A percentile compares a stretch with the other conserved stretches of the same genome.
phyloP scores from a whole-genome alignment of 2,329 filamentous ascomycete genomes.

The Aspergillus ustus region DNA sequence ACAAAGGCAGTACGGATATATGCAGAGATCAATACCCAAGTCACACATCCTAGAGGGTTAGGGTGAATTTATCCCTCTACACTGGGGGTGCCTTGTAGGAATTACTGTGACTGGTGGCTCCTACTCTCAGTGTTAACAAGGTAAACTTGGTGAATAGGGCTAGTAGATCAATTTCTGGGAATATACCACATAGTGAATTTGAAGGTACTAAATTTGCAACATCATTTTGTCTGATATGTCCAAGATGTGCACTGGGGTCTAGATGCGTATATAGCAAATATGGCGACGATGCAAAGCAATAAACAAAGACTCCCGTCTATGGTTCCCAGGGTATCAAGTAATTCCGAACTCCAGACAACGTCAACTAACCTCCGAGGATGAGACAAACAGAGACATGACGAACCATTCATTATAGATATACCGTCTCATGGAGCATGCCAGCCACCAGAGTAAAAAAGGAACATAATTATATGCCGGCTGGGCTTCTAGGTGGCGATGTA shows the following conservation, averaged over 20 bases:
- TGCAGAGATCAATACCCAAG: neutral
- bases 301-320: slow-evolving; percentile 23
- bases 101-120: neutral
- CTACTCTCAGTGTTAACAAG: neutral
- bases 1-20: slow-evolving; percentile 9
- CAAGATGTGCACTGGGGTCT: slow-evolving; percentile 21
- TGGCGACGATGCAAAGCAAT: slow-evolving; percentile 18
- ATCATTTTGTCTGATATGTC: slow-evolving; percentile 11
- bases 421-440: neutral
- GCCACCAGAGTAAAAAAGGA: neutral
- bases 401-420: slow-evolving; percentile 3
- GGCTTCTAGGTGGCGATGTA: neutral
- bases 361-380: slow-evolving; percentile 15
- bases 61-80: neutral
- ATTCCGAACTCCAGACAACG: slow-evolving; percentile 29
- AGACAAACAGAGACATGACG: slow-evolving; percentile 9
- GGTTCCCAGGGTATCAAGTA: slow-evolving; percentile 32
- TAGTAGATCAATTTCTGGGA: neutral
- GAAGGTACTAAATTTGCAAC: neutral
- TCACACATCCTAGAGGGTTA: neutral
- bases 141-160: neutral
- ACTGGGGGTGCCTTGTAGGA: neutral
- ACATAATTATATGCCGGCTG: slow-evolving; percentile 1
- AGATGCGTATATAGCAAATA: slow-evolving; percentile 17
- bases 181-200: neutral